Evolutionary conservation across 2,329 filamentous ascomycete species (phyloP).

Genomic region (Amauroascus verrucosus): DNA sequence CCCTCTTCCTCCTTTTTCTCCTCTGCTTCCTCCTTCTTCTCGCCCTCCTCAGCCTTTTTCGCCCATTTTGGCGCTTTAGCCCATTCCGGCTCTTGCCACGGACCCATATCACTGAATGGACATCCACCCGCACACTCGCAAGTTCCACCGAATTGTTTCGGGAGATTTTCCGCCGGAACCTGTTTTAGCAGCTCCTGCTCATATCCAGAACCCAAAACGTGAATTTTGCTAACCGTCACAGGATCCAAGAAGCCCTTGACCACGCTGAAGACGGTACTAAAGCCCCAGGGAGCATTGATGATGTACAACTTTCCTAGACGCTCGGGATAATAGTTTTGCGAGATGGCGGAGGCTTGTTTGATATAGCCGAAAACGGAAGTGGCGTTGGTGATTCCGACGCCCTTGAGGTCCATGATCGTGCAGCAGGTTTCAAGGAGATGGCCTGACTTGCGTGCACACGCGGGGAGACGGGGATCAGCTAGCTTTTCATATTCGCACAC

Average conservation of each 20-base stretch:
- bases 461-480: conserved; percentile 81
- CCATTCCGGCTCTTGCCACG: conserved; percentile 55
- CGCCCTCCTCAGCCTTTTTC: background rate
- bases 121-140: conserved; percentile 80
- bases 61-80: conserved; percentile 37
- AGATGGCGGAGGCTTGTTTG: conserved; percentile 72
- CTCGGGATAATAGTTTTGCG: conserved; percentile 98
- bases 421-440: conserved; percentile 93
- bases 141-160: conserved; percentile 69
- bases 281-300: conserved; percentile 97
- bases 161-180: conserved; percentile 81
- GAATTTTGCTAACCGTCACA: conserved; percentile 91
- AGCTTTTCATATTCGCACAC: conserved; percentile 97
- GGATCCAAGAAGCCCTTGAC: conserved; percentile 94
- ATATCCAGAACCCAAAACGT: conserved; percentile 73
- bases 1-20: conserved; percentile 23
- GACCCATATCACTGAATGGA: conserved; percentile 75
- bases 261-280: conserved; percentile 71
- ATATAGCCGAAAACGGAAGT: conserved; percentile 82
- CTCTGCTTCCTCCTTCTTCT: conserved; percentile 17
- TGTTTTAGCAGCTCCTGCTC: conserved; percentile 74
- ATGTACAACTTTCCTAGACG: conserved; percentile 90
- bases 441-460: conserved; percentile 85
- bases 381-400: conserved; percentile 72
- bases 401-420: conserved; percentile 96